Evolutionary conservation across 371 early-diverging fungal species (phyloP).

Genomic region (Actinomortierella ambigua): DNA sequence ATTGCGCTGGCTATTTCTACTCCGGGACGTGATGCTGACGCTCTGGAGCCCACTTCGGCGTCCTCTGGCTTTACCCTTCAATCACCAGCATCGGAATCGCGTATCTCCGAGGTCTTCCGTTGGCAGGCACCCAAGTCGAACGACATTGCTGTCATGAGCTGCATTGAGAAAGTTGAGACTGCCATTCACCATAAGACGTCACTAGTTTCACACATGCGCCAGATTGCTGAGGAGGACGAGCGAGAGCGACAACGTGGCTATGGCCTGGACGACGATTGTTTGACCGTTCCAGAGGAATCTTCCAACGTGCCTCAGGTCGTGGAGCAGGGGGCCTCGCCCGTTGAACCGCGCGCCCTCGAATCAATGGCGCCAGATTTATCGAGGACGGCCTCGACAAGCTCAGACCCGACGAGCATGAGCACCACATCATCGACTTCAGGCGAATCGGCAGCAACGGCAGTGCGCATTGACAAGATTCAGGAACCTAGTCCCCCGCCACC

Average conservation of each 20-base stretch:
- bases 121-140: conserved; percentile 58
- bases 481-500: not conserved
- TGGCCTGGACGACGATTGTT: conserved; percentile 32
- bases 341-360: conserved; percentile 12
- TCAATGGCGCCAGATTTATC: conserved; percentile 27
- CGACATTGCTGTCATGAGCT: conserved; percentile 37
- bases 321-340: conserved; percentile 36
- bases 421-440: conserved; percentile 30
- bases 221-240: conserved; percentile 45
- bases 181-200: conserved; percentile 40
- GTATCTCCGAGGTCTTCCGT: conserved; percentile 58
- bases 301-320: conserved; percentile 29
- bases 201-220: conserved; percentile 31
- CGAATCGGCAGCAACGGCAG: conserved; percentile 34
- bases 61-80: conserved; percentile 40
- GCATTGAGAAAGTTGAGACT: conserved; percentile 28
- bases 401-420: conserved; percentile 12
- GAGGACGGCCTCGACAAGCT: conserved; percentile 27
- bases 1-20: conserved; percentile 59
- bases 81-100: conserved; percentile 56
- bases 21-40: conserved; percentile 53
- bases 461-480: conserved; percentile 20
- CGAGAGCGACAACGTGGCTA: conserved; percentile 36
- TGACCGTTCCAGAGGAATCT: conserved; percentile 2
- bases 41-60: conserved; percentile 25